Percentiles rank a stretch among this genome's conserved stretches.
phyloP scores from a whole-genome alignment of 768 basidiomycete genomes.

The Symmetrospora coprosmae region DNA sequence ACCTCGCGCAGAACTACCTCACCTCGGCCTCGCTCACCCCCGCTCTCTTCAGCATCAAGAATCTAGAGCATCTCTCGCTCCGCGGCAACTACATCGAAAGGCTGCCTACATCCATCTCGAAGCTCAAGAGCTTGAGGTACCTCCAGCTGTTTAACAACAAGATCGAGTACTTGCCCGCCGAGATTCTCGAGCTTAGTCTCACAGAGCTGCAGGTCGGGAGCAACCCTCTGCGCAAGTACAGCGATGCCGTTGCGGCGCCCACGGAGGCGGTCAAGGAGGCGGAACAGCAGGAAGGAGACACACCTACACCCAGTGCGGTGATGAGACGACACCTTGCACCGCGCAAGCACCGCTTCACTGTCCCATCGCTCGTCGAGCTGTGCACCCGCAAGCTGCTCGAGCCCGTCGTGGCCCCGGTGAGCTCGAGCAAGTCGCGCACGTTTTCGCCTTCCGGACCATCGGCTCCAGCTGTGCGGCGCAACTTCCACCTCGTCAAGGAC shows the following conservation, averaged over 20 bases:
- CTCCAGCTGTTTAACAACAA: constrained; percentile 21
- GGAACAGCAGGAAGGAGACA: too few relatives aligned
- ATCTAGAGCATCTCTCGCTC: constrained; percentile 24
- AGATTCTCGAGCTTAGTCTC: constrained; percentile 21
- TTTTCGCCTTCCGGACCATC: neutral
- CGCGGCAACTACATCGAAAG: constrained; percentile 23
- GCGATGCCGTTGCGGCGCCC: neutral
- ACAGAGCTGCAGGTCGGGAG: constrained; percentile 13
- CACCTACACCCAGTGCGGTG: neutral
- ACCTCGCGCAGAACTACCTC: constrained; percentile 24
- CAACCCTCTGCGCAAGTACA: constrained; percentile 25
- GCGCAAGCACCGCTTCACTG: constrained; percentile 10
- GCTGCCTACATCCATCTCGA: constrained; percentile 24
- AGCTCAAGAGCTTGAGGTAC: constrained; percentile 10
- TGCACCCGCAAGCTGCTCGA: constrained; percentile 25
- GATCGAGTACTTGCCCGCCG: constrained; percentile 24
- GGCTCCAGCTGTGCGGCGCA: neutral
- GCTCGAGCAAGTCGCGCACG: neutral
- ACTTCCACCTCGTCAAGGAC: constrained; percentile 1
- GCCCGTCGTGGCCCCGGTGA: neutral
- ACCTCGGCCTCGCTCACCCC: constrained; percentile 20
- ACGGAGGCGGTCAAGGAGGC: neutral
- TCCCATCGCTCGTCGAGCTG: constrained; percentile 24
- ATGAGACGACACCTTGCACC: constrained; percentile 24
- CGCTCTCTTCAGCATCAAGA: constrained; percentile 25